These are phyloP conservation scores for Citropsis articulata DNA, from an alignment of 345 rosid species.

Conservation along the genomic window DNA sequence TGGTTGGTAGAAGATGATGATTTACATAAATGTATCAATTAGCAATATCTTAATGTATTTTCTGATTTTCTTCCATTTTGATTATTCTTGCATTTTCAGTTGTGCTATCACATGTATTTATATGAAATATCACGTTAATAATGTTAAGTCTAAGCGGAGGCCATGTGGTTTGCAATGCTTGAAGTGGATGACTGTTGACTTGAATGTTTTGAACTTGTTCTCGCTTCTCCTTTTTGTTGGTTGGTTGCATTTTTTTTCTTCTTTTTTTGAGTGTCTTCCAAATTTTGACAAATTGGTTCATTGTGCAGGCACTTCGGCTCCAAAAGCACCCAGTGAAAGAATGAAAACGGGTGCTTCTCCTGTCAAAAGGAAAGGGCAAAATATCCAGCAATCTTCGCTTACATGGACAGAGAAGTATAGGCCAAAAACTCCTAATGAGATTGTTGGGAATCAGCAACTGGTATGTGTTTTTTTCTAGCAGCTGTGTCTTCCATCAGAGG, in stretches of 20 bases:
- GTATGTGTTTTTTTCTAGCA: constrained; percentile 32
- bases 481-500: background rate
- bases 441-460: constrained; percentile 85
- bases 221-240: constrained; percentile 4
- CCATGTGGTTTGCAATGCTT: constrained; percentile 22
- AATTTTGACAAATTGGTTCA: constrained; percentile 9
- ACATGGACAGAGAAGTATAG: constrained; percentile 89
- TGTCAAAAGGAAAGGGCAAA: constrained; percentile 45
- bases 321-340: constrained; percentile 32
- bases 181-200: background rate
- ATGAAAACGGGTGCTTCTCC: constrained; percentile 26
- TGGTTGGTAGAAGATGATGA: background rate
- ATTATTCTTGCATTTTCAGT: background rate
- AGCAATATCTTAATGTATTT: background rate
- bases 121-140: background rate
- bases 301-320: constrained; percentile 36
- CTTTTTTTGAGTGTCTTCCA: background rate
- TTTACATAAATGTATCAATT: background rate
- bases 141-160: background rate
- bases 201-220: background rate
- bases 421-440: constrained; percentile 84
- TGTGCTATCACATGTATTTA: background rate
- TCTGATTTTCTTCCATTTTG: background rate
- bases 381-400: constrained; percentile 39
- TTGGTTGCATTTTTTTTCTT: background rate